These are phyloP conservation scores for Mortierella sp. DNA, from an alignment of 371 early-diverging fungal species.

Conservation along the genomic window DNA sequence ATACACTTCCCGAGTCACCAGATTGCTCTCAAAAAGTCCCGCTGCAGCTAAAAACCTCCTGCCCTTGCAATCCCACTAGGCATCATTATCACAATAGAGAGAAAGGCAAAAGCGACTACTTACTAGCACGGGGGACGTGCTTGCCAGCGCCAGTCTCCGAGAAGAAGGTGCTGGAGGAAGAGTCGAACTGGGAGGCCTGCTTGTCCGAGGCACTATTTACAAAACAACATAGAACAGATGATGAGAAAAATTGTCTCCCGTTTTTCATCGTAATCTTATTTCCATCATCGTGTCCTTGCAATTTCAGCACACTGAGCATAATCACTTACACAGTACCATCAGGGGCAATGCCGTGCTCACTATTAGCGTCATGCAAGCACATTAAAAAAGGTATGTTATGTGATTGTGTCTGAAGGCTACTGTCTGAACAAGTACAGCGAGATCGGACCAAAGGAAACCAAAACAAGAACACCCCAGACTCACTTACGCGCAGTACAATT, in stretches of 20 bases:
- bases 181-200: constrained; percentile 79
- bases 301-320: not conserved
- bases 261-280: not conserved
- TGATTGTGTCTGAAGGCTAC: too few species aligned
- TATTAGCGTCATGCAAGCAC: too few species aligned
- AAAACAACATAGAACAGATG: constrained; percentile 3
- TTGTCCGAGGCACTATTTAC: constrained; percentile 59
- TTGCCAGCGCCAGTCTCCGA: constrained; percentile 97
- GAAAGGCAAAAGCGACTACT: constrained; percentile 3
- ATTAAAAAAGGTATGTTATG: too few species aligned
- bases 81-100: not conserved
- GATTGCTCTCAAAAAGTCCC: too few species aligned
- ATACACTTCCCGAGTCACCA: too few species aligned
- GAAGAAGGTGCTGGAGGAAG: constrained; percentile 95
- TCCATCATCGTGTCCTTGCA: not conserved
- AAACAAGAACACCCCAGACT: too few species aligned
- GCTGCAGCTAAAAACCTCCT: not conserved
- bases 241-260: not conserved
- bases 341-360: constrained; percentile 98
- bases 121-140: constrained; percentile 97
- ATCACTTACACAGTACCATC: constrained; percentile 81
- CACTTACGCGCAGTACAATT: constrained; percentile 97
- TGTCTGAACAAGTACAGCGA: too few species aligned
- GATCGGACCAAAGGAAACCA: too few species aligned
- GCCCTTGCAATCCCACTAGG: too few species aligned